Evolutionary conservation across 495 filamentous ascomycete species (phyloP), one percentile per base, ranked within the genome.

Genomic region (Chaetomidium leptoderma): DNA sequence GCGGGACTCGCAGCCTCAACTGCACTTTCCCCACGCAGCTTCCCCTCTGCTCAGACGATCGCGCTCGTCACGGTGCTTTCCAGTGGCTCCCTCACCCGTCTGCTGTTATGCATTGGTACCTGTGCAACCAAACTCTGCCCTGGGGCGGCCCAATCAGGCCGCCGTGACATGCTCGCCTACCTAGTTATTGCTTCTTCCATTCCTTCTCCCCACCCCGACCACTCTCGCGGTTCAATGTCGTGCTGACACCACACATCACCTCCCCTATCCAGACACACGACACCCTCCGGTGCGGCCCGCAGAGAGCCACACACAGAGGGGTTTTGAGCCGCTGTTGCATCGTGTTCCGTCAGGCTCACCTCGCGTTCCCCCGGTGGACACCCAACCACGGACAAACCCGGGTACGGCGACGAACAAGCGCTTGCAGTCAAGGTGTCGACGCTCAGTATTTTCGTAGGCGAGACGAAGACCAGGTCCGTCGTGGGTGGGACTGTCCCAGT

Each of bases 81-180:
- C n/a, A 58, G 40, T 61, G 49, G 64, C 58, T 35, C 49, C 53
- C 53, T 56, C 62, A 60, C 62, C 64, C 58, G 45, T 36, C 37
- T 17, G 24, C 42, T 62, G 56, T 26, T 24, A 64, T 70, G 68
- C 66, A 69, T 69, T 70, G 64, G 54, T 67, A 67, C 64, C 68
- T 64, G 66, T 69, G 61, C 55, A 54, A 69, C 68, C 68, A 65
- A 57, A 65, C 63, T 47, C 48, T 26, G 55, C 26, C 11, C n/a
- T 9, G 3, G n/a, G 21, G 46, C 52, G 32, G 45, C 23, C 62
- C 67, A 63, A 68, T 63, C 58, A 61, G 44, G 17, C 37, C 24
- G 6, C 6, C 21, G 21, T 32, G 40, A 21, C 19, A 17, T 23
- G 36, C 48, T 23, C 46, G 37, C 11, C 26, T 53, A 10, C 32